Evolutionary conservation across 2,329 filamentous ascomycete species (phyloP).

Genomic region (Fusarium neocosmosporiellum): DNA sequence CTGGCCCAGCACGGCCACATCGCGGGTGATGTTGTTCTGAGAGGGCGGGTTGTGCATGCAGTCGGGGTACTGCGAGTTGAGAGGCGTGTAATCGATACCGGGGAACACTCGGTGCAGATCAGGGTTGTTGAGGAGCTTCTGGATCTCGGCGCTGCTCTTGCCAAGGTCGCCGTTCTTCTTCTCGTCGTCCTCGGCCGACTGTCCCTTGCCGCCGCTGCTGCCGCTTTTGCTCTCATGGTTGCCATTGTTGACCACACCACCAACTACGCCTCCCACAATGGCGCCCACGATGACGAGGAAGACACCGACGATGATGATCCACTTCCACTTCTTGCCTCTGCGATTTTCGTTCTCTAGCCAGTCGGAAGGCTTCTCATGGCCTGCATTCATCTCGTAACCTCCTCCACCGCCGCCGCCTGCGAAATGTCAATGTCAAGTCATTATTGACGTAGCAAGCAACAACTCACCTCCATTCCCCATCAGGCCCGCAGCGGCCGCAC

Average conservation of each 20-base stretch:
- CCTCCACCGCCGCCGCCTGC: conserved; percentile 26
- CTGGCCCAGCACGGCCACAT: conserved; percentile 89
- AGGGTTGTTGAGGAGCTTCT: conserved; percentile 81
- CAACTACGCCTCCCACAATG: conserved; percentile 79
- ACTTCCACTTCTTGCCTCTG: conserved; percentile 74
- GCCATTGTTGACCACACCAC: conserved; percentile 71
- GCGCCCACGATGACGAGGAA: conserved; percentile 74
- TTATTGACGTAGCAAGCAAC: not conserved
- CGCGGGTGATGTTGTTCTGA: conserved; percentile 94
- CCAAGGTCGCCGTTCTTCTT: conserved; percentile 75
- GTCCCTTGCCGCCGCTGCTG: conserved; percentile 45
- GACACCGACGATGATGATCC: conserved; percentile 74
- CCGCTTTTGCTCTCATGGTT: conserved; percentile 15
- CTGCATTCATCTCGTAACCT: conserved; percentile 47
- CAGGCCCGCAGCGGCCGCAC: conserved; percentile 54
- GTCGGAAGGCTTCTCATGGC: conserved; percentile 71
- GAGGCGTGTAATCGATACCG: conserved; percentile 93
- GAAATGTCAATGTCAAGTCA: conserved; percentile 14
- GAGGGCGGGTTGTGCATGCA: conserved; percentile 82
- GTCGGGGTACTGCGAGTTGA: conserved; percentile 89
- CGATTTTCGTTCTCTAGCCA: conserved; percentile 71
- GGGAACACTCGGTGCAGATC: conserved; percentile 93
- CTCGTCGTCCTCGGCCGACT: conserved; percentile 69
- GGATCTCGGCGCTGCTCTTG: conserved; percentile 82
- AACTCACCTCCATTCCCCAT: conserved; percentile 46